Evolutionary conservation across 805 yeast species (phyloP).

Genomic region (Wickerhamiella spandovensis): DNA sequence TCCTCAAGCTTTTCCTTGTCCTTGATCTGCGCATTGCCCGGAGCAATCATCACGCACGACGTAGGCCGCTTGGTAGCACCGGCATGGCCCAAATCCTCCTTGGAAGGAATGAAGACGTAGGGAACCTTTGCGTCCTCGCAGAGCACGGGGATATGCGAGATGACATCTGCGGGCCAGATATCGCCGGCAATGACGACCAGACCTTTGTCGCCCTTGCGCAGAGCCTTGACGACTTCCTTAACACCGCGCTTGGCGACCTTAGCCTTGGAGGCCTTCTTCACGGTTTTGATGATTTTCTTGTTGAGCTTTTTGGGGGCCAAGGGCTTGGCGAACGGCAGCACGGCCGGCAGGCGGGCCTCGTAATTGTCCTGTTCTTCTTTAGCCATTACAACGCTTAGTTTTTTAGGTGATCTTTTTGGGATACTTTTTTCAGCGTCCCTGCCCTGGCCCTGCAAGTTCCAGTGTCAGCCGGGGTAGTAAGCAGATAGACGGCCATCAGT

Average conservation of each 20-base stretch:
- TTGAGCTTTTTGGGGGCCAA: constrained; percentile 91
- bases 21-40: constrained; percentile 82
- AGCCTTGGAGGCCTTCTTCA: constrained; percentile 95
- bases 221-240: constrained; percentile 94
- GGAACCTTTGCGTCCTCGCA: constrained; percentile 94
- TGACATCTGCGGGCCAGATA: constrained; percentile 93
- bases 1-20: constrained; percentile 60
- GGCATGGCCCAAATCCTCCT: constrained; percentile 96
- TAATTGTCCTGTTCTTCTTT: constrained; percentile 44
- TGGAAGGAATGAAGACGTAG: constrained; percentile 86
- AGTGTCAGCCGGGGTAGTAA: no score
- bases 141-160: constrained; percentile 91
- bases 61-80: constrained; percentile 99
- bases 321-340: constrained; percentile 85
- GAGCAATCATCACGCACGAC: constrained; percentile 91
- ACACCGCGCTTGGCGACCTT: constrained; percentile 98
- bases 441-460: not conserved
- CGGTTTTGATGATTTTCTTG: constrained; percentile 88
- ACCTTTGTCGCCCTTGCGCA: constrained; percentile 97
- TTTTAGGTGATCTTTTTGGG: not conserved
- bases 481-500: no score
- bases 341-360: constrained; percentile 81
- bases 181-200: constrained; percentile 95
- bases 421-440: not conserved
- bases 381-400: not conserved